Evolutionary conservation across 305 asterid genomes (phyloP).

Genomic region (Rubia occidens): DNA sequence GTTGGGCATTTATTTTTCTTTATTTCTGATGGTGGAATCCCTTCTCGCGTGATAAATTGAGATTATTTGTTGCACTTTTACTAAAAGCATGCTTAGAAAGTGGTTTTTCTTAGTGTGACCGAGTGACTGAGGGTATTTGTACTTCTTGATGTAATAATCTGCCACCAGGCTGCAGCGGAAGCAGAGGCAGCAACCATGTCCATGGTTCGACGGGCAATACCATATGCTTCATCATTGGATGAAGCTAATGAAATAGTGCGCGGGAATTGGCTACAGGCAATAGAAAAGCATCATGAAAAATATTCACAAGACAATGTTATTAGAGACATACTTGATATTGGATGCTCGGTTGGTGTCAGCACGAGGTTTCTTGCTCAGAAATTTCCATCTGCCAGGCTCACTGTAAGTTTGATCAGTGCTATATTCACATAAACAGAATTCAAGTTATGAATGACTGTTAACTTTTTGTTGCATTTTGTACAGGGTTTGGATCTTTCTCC

Average conservation of each 20-base stretch:
- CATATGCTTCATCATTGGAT: constrained; percentile 64
- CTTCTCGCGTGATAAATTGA: neutral
- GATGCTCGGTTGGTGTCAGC: constrained; percentile 94
- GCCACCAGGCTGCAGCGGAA: constrained; percentile 85
- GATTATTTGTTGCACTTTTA: neutral
- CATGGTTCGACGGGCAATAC: constrained; percentile 65
- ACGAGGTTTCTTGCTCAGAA: constrained; percentile 59
- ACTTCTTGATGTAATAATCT: neutral
- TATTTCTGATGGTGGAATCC: neutral
- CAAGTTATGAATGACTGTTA: neutral
- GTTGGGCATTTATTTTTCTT: neutral
- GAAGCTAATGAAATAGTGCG: constrained; percentile 81
- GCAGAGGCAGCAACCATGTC: constrained; percentile 95
- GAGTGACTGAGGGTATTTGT: neutral
- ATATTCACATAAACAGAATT: neutral
- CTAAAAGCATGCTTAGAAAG: neutral
- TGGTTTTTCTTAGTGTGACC: too few species aligned
- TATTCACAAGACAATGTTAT: constrained; percentile 37
- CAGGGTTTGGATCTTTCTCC: constrained; percentile 95
- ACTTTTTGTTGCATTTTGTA: constrained; percentile 9
- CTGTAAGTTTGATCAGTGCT: constrained; percentile 35
- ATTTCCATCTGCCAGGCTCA: constrained; percentile 54
- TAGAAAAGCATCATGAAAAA: constrained; percentile 52
- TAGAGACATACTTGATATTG: constrained; percentile 63
- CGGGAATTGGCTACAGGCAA: constrained; percentile 87